A percentile compares a stretch with the other conserved stretches of the same genome.
Conservation (phyloP, 1,139 yeast genomes). For the Candida glucosophila region DNA sequence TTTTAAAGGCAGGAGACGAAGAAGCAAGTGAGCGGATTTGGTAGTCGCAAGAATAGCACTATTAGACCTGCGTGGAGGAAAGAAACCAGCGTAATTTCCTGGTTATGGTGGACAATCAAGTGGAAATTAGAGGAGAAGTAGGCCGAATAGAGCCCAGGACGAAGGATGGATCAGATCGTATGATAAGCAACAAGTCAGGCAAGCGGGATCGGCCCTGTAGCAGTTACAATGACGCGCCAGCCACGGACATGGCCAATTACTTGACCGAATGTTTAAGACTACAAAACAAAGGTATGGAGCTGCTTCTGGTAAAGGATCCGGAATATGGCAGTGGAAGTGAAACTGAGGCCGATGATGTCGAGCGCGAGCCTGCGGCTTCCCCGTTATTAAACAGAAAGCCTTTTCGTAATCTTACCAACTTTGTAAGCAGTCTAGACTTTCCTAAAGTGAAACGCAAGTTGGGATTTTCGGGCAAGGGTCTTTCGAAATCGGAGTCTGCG, state of each 20-base stretch:
- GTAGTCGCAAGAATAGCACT: no score
- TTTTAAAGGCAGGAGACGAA: no score
- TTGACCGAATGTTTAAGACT: slow-evolving; percentile 2
- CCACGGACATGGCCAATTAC: slow-evolving; percentile 7
- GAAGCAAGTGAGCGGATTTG: no score
- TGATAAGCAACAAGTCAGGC: no score
- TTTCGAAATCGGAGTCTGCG: no score
- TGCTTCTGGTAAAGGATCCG: slow-evolving; percentile 1
- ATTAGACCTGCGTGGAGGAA: no score
- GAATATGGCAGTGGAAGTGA: slow-evolving; percentile 1
- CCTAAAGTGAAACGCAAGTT: slow-evolving; percentile 15
- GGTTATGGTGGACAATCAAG: no score
- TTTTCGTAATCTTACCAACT: slow-evolving; percentile 18
- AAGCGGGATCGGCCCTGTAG: slow-evolving; percentile 22
- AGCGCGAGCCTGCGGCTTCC: slow-evolving; percentile 9
- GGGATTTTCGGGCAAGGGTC: slow-evolving; percentile 8
- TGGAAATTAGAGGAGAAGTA: no score
- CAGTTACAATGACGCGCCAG: slow-evolving; percentile 28
- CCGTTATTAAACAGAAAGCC: slow-evolving; percentile 17
- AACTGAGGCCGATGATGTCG: slow-evolving; percentile 5
- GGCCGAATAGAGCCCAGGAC: no score
- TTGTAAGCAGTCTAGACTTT: slow-evolving; percentile 17
- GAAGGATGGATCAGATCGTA: no score
- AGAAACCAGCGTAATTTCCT: no score
- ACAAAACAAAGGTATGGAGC: slow-evolving; percentile 1